Evolutionary conservation across 345 rosid species (phyloP).

Genomic region (Crucihimalaya himalaica): DNA sequence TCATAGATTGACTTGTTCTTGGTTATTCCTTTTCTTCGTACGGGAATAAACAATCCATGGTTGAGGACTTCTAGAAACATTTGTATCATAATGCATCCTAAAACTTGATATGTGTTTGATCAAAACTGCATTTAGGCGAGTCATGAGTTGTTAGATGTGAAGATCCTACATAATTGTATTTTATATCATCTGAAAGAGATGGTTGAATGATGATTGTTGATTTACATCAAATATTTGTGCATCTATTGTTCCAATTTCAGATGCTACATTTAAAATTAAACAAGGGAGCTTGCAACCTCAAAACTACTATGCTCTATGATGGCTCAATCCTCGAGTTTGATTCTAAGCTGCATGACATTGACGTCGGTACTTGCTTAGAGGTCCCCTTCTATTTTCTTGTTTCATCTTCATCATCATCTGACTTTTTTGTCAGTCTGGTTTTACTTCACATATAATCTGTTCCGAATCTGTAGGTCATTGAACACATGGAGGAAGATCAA

Average conservation of each 20-base stretch:
- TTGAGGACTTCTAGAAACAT: no score
- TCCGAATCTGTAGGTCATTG: slow-evolving; percentile 61
- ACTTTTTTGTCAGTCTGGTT: background rate
- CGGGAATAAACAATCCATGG: no score
- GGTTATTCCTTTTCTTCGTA: no score
- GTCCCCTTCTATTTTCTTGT: slow-evolving; percentile 35
- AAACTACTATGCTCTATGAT: slow-evolving; percentile 69
- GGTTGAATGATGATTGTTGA: background rate
- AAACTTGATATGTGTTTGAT: background rate
- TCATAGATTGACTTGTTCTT: no score
- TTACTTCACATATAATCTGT: background rate
- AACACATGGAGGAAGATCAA: slow-evolving; percentile 92
- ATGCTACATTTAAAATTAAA: slow-evolving; percentile 72
- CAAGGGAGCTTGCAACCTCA: slow-evolving; percentile 49
- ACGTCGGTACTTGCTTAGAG: slow-evolving; percentile 92
- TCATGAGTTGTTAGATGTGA: background rate
- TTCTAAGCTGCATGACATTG: slow-evolving; percentile 65
- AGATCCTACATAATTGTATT: background rate
- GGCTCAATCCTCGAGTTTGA: slow-evolving; percentile 80
- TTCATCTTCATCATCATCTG: background rate
- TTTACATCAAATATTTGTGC: background rate
- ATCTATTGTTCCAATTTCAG: slow-evolving; percentile 43
- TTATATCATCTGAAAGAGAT: background rate
- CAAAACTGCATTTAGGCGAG: background rate
- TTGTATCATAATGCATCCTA: no score